Evolutionary conservation across 2,329 filamentous ascomycete species (phyloP).

Genomic region (Colletotrichum destructivum): DNA sequence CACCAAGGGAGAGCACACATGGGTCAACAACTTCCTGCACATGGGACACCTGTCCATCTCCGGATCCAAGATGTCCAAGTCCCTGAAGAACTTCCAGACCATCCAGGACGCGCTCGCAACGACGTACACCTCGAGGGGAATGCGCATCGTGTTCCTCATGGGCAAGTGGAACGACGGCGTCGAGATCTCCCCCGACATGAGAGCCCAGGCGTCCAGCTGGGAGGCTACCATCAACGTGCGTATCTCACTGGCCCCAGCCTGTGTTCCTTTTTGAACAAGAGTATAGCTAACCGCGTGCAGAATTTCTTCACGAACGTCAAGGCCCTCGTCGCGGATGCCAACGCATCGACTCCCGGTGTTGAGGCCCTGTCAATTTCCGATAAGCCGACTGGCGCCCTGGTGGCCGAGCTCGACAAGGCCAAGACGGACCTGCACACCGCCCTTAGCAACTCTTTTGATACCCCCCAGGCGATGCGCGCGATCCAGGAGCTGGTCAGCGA

Average conservation of each 20-base stretch:
- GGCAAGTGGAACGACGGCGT: slow-evolving; percentile 93
- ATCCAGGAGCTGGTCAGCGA: slow-evolving; percentile 84
- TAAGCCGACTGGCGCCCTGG: slow-evolving; percentile 49
- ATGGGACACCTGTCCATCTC: slow-evolving; percentile 90
- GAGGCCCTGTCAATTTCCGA: slow-evolving; percentile 57
- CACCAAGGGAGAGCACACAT: slow-evolving; percentile 73
- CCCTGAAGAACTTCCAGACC: slow-evolving; percentile 94
- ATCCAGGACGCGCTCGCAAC: slow-evolving; percentile 84
- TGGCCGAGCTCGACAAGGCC: slow-evolving; percentile 65
- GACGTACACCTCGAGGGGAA: slow-evolving; percentile 81
- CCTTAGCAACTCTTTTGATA: slow-evolving; percentile 90
- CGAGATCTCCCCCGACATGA: slow-evolving; percentile 89
- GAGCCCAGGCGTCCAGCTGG: slow-evolving; percentile 82
- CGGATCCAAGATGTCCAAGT: slow-evolving; percentile 96
- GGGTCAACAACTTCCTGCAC: slow-evolving; percentile 97
- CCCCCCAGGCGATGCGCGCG: slow-evolving; percentile 82
- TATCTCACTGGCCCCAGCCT: slow-evolving; percentile 10
- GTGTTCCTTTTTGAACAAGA: slow-evolving; percentile 3
- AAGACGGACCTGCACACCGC: slow-evolving; percentile 70
- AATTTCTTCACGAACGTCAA: slow-evolving; percentile 74
- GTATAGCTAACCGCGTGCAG: slow-evolving; percentile 48
- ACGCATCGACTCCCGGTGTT: slow-evolving; percentile 51
- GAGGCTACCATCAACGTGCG: slow-evolving; percentile 81
- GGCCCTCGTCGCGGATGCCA: slow-evolving; percentile 65
- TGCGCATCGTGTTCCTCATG: slow-evolving; percentile 90